Percentiles rank a stretch among this genome's conserved stretches.
phyloP scores from a whole-genome alignment of 768 basidiomycete species.

The Pholiota molesta region DNA sequence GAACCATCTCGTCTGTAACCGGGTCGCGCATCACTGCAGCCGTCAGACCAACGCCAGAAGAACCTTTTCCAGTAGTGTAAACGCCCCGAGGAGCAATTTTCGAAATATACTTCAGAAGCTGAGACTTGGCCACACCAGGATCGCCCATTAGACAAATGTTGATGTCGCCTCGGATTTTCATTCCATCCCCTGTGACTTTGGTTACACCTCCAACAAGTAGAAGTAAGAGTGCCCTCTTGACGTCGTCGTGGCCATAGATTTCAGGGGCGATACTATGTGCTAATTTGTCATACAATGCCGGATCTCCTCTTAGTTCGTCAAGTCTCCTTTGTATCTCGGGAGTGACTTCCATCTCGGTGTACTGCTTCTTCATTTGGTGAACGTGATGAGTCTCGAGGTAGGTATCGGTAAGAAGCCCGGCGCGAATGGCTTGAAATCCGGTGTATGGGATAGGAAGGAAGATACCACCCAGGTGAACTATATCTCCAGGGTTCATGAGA shows the following conservation, averaged over 20 bases:
- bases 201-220: constrained; percentile 96
- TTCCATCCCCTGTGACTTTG: constrained; percentile 93
- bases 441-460: constrained; percentile 98
- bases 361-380: constrained; percentile 96
- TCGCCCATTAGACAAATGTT: constrained; percentile 99
- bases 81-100: constrained; percentile 98
- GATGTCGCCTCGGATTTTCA: constrained; percentile 98
- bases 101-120: constrained; percentile 95
- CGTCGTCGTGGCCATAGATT: constrained; percentile 96
- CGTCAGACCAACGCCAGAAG: constrained; percentile 97
- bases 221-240: constrained; percentile 93
- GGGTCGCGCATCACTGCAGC: constrained; percentile 99
- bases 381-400: constrained; percentile 93
- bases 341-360: constrained; percentile 91
- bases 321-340: constrained; percentile 78
- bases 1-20: constrained; percentile 98
- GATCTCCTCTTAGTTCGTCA: constrained; percentile 68
- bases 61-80: constrained; percentile 98
- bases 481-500: constrained; percentile 92
- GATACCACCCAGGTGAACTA: constrained; percentile 93
- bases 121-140: constrained; percentile 98
- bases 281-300: constrained; percentile 83
- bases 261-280: constrained; percentile 96
- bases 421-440: constrained; percentile 95
- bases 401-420: constrained; percentile 95